phyloP scores from a whole-genome alignment of 164 flowering plant genomes.

The Umbilicus rupestris region DNA sequence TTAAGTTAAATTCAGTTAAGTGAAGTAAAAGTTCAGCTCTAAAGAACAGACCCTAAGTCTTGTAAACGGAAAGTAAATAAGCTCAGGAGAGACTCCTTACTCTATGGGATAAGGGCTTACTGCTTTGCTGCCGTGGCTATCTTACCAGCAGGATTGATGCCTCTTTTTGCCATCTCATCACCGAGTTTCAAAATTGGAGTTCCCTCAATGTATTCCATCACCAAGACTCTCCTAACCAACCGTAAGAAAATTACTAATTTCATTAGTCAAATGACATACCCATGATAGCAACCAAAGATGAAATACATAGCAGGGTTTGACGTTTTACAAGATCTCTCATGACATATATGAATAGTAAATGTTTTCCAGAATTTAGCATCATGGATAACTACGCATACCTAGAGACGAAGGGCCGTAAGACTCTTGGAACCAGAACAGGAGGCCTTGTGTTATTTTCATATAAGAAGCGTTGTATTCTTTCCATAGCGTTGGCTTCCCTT shows the following conservation, averaged over 20 bases:
- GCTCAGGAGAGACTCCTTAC: conserved; percentile 20
- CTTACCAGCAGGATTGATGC: conserved; percentile 72
- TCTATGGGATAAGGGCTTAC: conserved; percentile 53
- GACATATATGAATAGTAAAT: neutral
- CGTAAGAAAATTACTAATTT: conserved; percentile 4
- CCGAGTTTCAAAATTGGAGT: conserved; percentile 82
- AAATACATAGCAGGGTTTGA: neutral
- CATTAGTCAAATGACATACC: neutral
- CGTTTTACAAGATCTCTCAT: neutral
- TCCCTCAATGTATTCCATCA: conserved; percentile 93
- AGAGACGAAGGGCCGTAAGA: conserved; percentile 43
- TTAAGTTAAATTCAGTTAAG: no score
- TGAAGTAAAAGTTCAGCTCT: no score
- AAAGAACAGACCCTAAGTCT: no score
- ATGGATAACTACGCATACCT: conserved; percentile 33
- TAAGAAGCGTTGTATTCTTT: conserved; percentile 52
- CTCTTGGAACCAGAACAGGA: conserved; percentile 78
- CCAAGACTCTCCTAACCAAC: conserved; percentile 60
- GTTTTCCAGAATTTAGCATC: neutral
- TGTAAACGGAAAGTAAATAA: neutral
- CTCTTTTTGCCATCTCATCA: conserved; percentile 84
- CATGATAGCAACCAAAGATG: neutral
- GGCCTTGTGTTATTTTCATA: conserved; percentile 48
- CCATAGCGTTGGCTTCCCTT: conserved; percentile 90
- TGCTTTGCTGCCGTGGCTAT: conserved; percentile 78